These are phyloP conservation scores for Tylopilus sp. DNA, from an alignment of 768 basidiomycete genomes.

Conservation along the genomic window DNA sequence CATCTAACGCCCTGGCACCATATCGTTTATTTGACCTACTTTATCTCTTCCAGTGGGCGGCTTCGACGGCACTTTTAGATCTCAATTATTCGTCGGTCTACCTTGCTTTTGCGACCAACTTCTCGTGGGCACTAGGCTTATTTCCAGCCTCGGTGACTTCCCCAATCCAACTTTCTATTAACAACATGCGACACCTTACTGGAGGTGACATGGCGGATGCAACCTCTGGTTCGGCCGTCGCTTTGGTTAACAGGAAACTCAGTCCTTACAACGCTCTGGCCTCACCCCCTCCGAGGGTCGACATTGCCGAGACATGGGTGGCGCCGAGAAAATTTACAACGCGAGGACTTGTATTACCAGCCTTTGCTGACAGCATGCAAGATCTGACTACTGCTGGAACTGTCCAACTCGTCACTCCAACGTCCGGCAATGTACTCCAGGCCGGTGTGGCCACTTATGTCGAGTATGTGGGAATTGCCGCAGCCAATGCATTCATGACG, in stretches of 20 bases:
- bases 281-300: neutral
- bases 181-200: constrained; percentile 76
- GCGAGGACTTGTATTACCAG: neutral
- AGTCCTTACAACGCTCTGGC: constrained; percentile 66
- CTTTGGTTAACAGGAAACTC: constrained; percentile 74
- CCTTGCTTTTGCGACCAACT: constrained; percentile 78
- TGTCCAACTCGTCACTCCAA: constrained; percentile 64
- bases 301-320: constrained; percentile 8
- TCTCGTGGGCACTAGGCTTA: constrained; percentile 84
- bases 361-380: constrained; percentile 22
- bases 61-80: constrained; percentile 70
- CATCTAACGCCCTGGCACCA: constrained; percentile 58
- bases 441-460: constrained; percentile 83
- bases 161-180: constrained; percentile 71
- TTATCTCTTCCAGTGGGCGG: constrained; percentile 82
- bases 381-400: constrained; percentile 26
- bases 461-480: constrained; percentile 73
- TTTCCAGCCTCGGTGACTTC: constrained; percentile 52
- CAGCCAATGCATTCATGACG: constrained; percentile 88
- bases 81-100: constrained; percentile 89
- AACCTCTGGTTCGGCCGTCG: constrained; percentile 57
- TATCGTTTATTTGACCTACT: constrained; percentile 80
- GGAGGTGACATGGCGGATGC: constrained; percentile 71
- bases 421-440: constrained; percentile 63
- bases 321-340: constrained; percentile 11